These are phyloP conservation scores for Thelonectria olida DNA, from an alignment of 2,329 filamentous ascomycete genomes.

Conservation along the genomic window DNA sequence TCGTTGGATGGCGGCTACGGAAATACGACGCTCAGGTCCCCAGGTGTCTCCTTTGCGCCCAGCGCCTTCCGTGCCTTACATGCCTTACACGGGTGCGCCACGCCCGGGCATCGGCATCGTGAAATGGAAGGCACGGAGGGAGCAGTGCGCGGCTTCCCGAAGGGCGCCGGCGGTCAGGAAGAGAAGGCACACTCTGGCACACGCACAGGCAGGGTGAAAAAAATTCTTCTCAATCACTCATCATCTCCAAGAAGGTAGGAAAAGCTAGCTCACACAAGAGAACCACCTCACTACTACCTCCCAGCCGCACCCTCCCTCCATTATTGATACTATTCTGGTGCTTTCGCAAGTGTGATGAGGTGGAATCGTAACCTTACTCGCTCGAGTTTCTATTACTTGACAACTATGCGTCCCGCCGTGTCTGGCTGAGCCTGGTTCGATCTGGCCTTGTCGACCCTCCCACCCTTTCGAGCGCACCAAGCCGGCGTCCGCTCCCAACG, in stretches of 20 bases:
- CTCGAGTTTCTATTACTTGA: slow-evolving; percentile 23
- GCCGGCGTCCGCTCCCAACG: not conserved
- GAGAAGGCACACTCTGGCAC: not conserved
- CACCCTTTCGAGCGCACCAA: slow-evolving; percentile 13
- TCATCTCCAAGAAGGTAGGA: not conserved
- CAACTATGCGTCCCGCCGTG: slow-evolving; percentile 3
- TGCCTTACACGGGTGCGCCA: slow-evolving; percentile 4
- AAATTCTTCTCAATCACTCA: slow-evolving; percentile 2
- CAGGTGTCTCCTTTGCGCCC: not conserved
- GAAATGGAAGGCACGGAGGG: slow-evolving; percentile 10
- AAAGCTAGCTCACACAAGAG: not conserved
- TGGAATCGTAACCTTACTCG: slow-evolving; percentile 18
- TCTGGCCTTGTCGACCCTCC: slow-evolving; percentile 19
- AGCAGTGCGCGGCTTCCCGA: slow-evolving; percentile 15
- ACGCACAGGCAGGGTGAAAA: not conserved
- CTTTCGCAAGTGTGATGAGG: not conserved
- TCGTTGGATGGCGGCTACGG: not conserved
- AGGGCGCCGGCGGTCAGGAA: slow-evolving; percentile 20
- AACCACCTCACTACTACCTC: not conserved
- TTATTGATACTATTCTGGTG: slow-evolving; percentile 4
- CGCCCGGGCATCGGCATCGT: slow-evolving; percentile 13
- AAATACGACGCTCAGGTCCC: not conserved
- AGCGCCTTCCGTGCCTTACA: not conserved
- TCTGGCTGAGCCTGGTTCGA: not conserved
- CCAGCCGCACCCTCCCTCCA: slow-evolving; percentile 18